Evolutionary conservation across 441 rosid genomes (phyloP).

Genomic region (Dalechampia spathulata): DNA sequence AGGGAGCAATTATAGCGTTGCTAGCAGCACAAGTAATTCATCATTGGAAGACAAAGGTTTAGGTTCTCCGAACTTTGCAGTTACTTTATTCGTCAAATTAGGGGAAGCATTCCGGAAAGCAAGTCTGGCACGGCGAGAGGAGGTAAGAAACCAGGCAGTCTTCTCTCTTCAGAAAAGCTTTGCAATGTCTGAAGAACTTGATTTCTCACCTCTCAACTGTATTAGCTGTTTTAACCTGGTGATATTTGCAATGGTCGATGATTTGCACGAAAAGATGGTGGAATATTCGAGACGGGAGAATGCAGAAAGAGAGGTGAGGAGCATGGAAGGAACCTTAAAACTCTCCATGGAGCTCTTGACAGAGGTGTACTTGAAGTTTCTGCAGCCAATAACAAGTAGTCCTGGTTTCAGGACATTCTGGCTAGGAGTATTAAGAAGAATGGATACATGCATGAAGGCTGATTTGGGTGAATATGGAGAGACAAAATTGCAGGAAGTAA

Average conservation of each 20-base stretch:
- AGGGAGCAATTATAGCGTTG: slow-evolving; percentile 27
- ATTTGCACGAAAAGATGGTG: slow-evolving; percentile 73
- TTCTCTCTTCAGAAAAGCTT: slow-evolving; percentile 49
- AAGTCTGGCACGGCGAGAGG: slow-evolving; percentile 70
- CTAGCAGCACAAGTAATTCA: slow-evolving; percentile 48
- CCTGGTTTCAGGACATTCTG: slow-evolving; percentile 68
- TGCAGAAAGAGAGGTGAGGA: slow-evolving; percentile 69
- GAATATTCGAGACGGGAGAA: slow-evolving; percentile 70
- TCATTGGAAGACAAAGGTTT: slow-evolving; percentile 40
- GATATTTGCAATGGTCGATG: slow-evolving; percentile 72
- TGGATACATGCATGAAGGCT: slow-evolving; percentile 94
- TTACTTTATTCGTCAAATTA: slow-evolving; percentile 55
- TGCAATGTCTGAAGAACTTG: slow-evolving; percentile 46
- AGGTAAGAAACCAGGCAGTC: slow-evolving; percentile 69
- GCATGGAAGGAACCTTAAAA: slow-evolving; percentile 78
- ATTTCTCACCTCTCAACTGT: slow-evolving; percentile 50
- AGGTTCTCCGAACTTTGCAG: slow-evolving; percentile 25
- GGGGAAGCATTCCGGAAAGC: slow-evolving; percentile 81
- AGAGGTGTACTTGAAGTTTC: slow-evolving; percentile 42
- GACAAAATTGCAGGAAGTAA: slow-evolving; percentile 40
- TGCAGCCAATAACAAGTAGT: slow-evolving; percentile 42
- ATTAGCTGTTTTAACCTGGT: slow-evolving; percentile 64
- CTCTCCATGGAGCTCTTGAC: slow-evolving; percentile 55
- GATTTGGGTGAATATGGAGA: slow-evolving; percentile 61
- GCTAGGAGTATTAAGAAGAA: slow-evolving; percentile 78